Evolutionary conservation across 2,329 filamentous ascomycete species (phyloP).

Genomic region (Nemania sp.): DNA sequence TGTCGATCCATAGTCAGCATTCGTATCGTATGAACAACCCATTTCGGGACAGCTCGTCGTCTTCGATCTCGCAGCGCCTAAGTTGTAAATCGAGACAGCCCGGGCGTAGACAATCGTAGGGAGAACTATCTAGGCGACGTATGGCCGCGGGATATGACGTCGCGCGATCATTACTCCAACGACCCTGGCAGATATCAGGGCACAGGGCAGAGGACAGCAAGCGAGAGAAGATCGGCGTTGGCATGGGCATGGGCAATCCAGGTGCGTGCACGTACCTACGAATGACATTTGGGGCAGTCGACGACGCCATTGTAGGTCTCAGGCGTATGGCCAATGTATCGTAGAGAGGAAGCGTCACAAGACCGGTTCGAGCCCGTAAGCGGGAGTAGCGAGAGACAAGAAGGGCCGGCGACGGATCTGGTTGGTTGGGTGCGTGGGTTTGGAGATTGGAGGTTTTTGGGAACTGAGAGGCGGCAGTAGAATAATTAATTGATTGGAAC

Average conservation of each 20-base stretch:
- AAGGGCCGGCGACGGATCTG: conserved; percentile 23
- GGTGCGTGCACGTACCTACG: conserved; percentile 53
- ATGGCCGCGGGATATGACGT: not conserved
- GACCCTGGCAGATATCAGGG: not conserved
- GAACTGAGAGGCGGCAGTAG: not conserved
- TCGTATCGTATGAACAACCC: conserved; percentile 7
- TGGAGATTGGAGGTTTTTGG: not conserved
- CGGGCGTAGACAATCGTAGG: not conserved
- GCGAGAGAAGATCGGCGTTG: conserved; percentile 6
- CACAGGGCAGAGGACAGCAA: not conserved
- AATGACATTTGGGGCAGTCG: conserved; percentile 57
- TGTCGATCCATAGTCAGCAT: conserved; percentile 42
- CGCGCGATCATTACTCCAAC: conserved; percentile 3
- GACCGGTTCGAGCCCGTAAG: conserved; percentile 30
- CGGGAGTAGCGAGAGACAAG: conserved; percentile 16
- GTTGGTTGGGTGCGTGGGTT: conserved; percentile 21
- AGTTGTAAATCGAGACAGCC: not conserved
- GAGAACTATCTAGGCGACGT: not conserved
- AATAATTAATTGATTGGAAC: not conserved
- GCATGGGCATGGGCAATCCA: conserved; percentile 20
- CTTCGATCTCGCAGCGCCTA: conserved; percentile 9
- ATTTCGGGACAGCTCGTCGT: conserved; percentile 15
- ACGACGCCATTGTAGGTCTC: conserved; percentile 50
- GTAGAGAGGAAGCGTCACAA: conserved; percentile 37
- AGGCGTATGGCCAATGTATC: conserved; percentile 34